A percentile compares a stretch with the other conserved stretches of the same genome.
Evolutionary conservation across 2,329 filamentous ascomycete genomes (phyloP).

Genomic region (Coleophoma crateriformis): DNA sequence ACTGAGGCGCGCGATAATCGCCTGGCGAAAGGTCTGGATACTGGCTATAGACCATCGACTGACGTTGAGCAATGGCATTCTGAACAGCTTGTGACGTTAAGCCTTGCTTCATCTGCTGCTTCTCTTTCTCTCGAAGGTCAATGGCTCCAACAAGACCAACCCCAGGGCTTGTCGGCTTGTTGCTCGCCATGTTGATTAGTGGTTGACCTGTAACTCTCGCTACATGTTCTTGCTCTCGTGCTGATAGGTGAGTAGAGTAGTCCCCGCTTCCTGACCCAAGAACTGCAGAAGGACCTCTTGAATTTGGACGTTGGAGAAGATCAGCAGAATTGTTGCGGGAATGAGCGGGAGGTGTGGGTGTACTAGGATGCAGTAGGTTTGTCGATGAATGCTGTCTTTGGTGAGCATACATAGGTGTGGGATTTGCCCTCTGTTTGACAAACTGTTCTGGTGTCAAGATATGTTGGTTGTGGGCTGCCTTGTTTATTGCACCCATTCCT

Average conservation of each 20-base stretch:
- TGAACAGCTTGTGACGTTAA: constrained; percentile 66
- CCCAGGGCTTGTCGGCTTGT: constrained; percentile 31
- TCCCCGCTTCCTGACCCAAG: constrained; percentile 32
- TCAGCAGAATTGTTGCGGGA: constrained; percentile 44
- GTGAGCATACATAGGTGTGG: constrained; percentile 53
- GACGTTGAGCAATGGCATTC: constrained; percentile 64
- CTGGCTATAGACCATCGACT: constrained; percentile 27
- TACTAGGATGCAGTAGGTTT: constrained; percentile 36
- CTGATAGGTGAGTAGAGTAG: constrained; percentile 61
- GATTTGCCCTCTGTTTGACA: constrained; percentile 69
- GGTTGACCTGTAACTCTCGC: constrained; percentile 75
- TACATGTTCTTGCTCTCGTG: constrained; percentile 84
- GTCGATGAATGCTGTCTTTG: constrained; percentile 50
- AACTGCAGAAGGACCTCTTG: constrained; percentile 47
- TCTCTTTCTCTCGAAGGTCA: constrained; percentile 74
- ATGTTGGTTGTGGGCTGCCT: constrained; percentile 38
- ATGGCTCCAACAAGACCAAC: constrained; percentile 75
- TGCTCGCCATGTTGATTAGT: constrained; percentile 54
- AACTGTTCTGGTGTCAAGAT: constrained; percentile 71
- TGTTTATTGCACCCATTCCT: constrained; percentile 46
- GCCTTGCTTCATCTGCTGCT: constrained; percentile 62
- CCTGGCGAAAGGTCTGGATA: constrained; percentile 11
- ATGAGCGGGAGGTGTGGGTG: constrained; percentile 36
- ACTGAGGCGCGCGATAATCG: constrained; percentile 14
- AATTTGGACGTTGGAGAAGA: constrained; percentile 45